phyloP scores from a whole-genome alignment of 2,329 filamentous ascomycete genomes.

The Exophiala dermatitidis region DNA sequence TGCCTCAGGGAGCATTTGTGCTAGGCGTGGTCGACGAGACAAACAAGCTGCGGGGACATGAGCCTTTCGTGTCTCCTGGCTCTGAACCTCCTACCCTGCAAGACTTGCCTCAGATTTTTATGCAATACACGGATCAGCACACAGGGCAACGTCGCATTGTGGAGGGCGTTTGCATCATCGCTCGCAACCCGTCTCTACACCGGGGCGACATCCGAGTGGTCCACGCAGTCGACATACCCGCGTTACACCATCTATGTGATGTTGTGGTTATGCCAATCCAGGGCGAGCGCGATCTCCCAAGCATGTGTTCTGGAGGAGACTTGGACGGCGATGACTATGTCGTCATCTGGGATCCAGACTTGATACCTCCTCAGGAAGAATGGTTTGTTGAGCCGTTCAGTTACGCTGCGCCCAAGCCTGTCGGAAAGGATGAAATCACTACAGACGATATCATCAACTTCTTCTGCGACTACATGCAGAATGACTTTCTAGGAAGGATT shows the following conservation, averaged over 20 bases:
- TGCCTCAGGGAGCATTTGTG: slow-evolving; percentile 78
- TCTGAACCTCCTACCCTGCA: too few species aligned
- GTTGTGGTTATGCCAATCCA: slow-evolving; percentile 80
- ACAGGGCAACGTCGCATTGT: slow-evolving; percentile 57
- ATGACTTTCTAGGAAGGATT: slow-evolving; percentile 71
- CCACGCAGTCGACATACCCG: slow-evolving; percentile 65
- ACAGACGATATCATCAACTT: slow-evolving; percentile 71
- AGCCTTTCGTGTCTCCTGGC: slow-evolving; percentile 23
- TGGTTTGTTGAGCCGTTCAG: slow-evolving; percentile 75
- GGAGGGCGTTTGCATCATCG: slow-evolving; percentile 71
- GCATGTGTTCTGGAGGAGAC: slow-evolving; percentile 94
- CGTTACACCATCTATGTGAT: slow-evolving; percentile 69
- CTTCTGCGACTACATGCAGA: slow-evolving; percentile 89
- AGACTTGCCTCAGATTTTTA: slow-evolving; percentile 72
- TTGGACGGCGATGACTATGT: slow-evolving; percentile 95
- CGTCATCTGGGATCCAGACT: slow-evolving; percentile 75
- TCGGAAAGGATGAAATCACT: slow-evolving; percentile 56
- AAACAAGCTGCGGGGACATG: slow-evolving; percentile 59
- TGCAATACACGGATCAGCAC: slow-evolving; percentile 63
- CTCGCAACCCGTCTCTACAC: slow-evolving; percentile 88
- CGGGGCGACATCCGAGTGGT: slow-evolving; percentile 88
- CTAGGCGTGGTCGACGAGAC: slow-evolving; percentile 88
- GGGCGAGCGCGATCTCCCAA: slow-evolving; percentile 76
- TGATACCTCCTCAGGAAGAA: slow-evolving; percentile 53
- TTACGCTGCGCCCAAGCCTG: slow-evolving; percentile 55